Base-by-base conservation (phyloP, 495 filamentous ascomycete genomes). In the Glarea lozoyensis region DNA sequence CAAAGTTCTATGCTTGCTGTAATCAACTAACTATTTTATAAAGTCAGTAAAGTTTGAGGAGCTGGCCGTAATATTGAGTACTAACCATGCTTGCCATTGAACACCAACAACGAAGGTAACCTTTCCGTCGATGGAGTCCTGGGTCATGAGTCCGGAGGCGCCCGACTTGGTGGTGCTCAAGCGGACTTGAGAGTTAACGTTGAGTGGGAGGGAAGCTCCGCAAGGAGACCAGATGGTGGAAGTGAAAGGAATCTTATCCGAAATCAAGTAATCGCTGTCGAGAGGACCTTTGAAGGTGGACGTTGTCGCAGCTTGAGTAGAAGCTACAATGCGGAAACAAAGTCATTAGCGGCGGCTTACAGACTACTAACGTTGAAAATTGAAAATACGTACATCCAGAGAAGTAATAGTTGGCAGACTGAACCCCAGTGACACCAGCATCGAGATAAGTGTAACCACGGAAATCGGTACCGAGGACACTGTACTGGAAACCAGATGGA, bases 371-470 rank as follows among this genome's bases (percentile, higher is more conserved):
- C n/a, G 18, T 25, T 5, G 22, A 17, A 21, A 7, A 17, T 35
- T 59, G 53, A n/a, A 44, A 41, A 21, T 18, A 42, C 31, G 50
- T 56, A 40, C 61, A 52, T 17, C 67, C 65, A 35, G 67, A 67
- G 57, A 73, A 73, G 52, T 68, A 72, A 53, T 75, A 73, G 34
- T 64, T 73, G 2, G 69, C 65, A 54, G 64, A 65, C 50, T 66
- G 61, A 22, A 59, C 60, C 33, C 67, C 70, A 6, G 60, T 71
- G 25, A 65, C 62, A 18, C 65, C 66, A 23, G 40, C 36, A 19
- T 63, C 58, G 37, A 75, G 43, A 36, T 54, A 43, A 38, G 63
- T 65, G 50, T 69, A 70, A 44, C 69, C 69, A 50, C 66, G 65
- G 56, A 71, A 73, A 40, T 68, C 60, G 42, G 69, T 68, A 45